Evolutionary conservation across 2,329 filamentous ascomycete genomes (phyloP).

Genomic region (Alternaria conjuncta): DNA sequence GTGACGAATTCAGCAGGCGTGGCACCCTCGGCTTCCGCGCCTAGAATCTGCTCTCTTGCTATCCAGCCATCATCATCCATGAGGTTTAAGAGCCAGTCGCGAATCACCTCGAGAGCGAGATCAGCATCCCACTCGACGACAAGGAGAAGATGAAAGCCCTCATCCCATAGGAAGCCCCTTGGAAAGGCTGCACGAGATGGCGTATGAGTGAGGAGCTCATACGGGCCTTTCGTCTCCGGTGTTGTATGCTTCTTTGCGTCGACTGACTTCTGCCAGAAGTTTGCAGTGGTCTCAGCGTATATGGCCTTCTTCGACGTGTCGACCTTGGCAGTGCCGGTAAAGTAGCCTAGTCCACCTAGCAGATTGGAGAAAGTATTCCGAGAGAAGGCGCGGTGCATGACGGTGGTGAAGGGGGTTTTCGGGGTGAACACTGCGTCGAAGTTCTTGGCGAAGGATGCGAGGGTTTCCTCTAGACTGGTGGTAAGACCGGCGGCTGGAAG

Average conservation of each 20-base stretch:
- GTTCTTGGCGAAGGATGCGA: constrained; percentile 71
- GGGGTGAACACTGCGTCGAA: constrained; percentile 75
- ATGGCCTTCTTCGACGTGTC: constrained; percentile 86
- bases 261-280: constrained; percentile 90
- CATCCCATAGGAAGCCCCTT: constrained; percentile 94
- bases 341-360: constrained; percentile 90
- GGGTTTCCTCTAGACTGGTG: constrained; percentile 67
- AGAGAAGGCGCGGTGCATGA: constrained; percentile 76
- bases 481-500: constrained; percentile 65
- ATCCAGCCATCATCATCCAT: constrained; percentile 99
- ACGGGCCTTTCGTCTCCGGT: constrained; percentile 76
- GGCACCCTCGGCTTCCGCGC: constrained; percentile 85
- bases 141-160: constrained; percentile 90
- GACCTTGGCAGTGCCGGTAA: constrained; percentile 82
- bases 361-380: constrained; percentile 91
- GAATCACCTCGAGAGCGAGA: constrained; percentile 81
- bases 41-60: constrained; percentile 89
- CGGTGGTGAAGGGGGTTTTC: constrained; percentile 74
- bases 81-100: constrained; percentile 83
- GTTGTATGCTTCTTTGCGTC: constrained; percentile 72
- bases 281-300: constrained; percentile 90
- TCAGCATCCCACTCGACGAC: constrained; percentile 93
- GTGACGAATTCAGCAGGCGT: constrained; percentile 88
- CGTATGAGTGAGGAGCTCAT: constrained; percentile 85
- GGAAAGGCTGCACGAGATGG: constrained; percentile 94